Evolutionary conservation across 2,329 filamentous ascomycete species (phyloP).

Genomic region (Esteya vermicola): DNA sequence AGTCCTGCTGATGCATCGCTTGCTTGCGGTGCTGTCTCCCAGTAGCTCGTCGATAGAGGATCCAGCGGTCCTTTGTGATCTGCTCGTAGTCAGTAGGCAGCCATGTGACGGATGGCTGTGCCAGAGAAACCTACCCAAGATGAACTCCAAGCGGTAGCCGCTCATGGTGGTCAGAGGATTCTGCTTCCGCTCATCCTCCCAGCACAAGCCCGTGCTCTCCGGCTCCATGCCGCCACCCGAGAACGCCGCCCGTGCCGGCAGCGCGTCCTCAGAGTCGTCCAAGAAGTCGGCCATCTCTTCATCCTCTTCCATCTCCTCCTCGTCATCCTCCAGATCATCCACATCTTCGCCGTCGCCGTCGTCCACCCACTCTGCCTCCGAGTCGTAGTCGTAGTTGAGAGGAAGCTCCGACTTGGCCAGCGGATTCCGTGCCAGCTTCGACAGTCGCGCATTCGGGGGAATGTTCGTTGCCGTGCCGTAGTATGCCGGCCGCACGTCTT

Average conservation of each 20-base stretch:
- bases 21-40: slow-evolving; percentile 39
- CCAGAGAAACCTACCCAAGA: slow-evolving; percentile 47
- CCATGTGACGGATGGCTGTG: no score
- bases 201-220: slow-evolving; percentile 67
- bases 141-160: slow-evolving; percentile 59
- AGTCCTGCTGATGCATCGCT: slow-evolving; percentile 7
- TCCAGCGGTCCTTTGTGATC: slow-evolving; percentile 50
- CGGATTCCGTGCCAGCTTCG: slow-evolving; percentile 38
- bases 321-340: slow-evolving; percentile 54
- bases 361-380: slow-evolving; percentile 72
- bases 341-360: slow-evolving; percentile 60
- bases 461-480: slow-evolving; percentile 56
- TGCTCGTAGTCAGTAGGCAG: slow-evolving; percentile 19
- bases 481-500: slow-evolving; percentile 57
- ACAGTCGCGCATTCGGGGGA: slow-evolving; percentile 34
- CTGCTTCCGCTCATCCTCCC: slow-evolving; percentile 46
- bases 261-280: slow-evolving; percentile 67
- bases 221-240: slow-evolving; percentile 62
- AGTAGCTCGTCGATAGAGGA: slow-evolving; percentile 73
- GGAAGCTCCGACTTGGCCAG: slow-evolving; percentile 37
- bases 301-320: slow-evolving; percentile 55
- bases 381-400: slow-evolving; percentile 72
- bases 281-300: slow-evolving; percentile 84
- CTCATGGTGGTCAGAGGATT: slow-evolving; percentile 35
- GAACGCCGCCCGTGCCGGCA: slow-evolving; percentile 40